Percentiles rank a stretch among this genome's conserved stretches.
Conservation (phyloP, 2,329 filamentous ascomycete genomes). For the Trichophyton verrucosum region DNA sequence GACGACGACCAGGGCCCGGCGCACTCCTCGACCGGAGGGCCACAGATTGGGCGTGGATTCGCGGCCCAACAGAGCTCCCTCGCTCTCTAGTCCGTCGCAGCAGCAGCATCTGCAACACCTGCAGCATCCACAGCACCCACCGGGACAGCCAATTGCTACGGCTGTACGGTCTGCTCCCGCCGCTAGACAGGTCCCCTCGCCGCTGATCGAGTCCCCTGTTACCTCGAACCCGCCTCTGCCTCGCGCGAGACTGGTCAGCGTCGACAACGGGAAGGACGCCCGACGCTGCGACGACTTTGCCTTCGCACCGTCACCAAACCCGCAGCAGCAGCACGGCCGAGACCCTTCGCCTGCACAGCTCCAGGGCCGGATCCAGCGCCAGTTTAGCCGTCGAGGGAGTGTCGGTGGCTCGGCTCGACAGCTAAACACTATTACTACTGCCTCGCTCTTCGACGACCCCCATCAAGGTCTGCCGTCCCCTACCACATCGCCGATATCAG, state of each 20-base stretch:
- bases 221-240: not conserved
- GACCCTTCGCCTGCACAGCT: not conserved
- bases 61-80: not conserved
- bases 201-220: not conserved
- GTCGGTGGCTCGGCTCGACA: not conserved
- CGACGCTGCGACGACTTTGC: not conserved
- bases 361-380: not conserved
- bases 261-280: not conserved
- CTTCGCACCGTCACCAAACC: not conserved
- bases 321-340: too few species aligned
- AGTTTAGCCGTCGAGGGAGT: not conserved
- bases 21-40: not conserved
- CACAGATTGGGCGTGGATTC: not conserved
- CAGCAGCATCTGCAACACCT: not conserved
- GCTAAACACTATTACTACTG: constrained; percentile 1
- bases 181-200: not conserved
- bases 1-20: not conserved
- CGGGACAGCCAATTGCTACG: not conserved
- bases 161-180: not conserved
- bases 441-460: constrained; percentile 4
- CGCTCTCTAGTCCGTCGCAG: not conserved
- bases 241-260: not conserved
- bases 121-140: not conserved
- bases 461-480: constrained; percentile 3
- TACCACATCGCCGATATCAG: constrained; percentile 4